These are phyloP conservation scores for Coemansia sp. DNA, from an alignment of 192 early-diverging fungal genomes.

Conservation along the genomic window DNA sequence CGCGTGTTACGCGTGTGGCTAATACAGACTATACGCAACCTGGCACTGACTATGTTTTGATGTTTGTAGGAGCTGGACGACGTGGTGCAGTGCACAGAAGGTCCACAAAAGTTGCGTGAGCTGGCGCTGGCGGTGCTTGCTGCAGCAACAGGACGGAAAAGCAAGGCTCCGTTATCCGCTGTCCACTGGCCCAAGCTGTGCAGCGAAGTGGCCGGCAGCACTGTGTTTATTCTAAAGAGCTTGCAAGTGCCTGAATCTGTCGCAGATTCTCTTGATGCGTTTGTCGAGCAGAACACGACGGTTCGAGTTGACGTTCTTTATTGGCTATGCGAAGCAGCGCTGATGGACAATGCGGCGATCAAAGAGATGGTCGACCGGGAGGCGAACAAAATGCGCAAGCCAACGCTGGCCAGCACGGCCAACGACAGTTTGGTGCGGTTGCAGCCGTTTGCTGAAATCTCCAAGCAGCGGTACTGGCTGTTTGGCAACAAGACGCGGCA, in stretches of 20 bases:
- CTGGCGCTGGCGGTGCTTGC: slow-evolving; percentile 35
- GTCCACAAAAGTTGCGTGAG: slow-evolving; percentile 16
- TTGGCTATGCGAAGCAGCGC: slow-evolving; percentile 42
- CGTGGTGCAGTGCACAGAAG: slow-evolving; percentile 23
- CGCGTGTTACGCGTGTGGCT: neutral
- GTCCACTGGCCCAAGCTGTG: slow-evolving; percentile 46
- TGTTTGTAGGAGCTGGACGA: slow-evolving; percentile 35
- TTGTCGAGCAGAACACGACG: slow-evolving; percentile 20
- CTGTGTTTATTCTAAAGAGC: slow-evolving; percentile 29
- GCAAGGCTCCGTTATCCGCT: slow-evolving; percentile 15
- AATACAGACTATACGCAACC: neutral
- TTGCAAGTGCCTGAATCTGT: slow-evolving; percentile 42
- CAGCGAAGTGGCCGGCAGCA: slow-evolving; percentile 29
- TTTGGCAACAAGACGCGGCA: slow-evolving; percentile 49
- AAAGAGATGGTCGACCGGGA: slow-evolving; percentile 39
- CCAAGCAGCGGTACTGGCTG: slow-evolving; percentile 53
- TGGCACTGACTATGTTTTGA: neutral
- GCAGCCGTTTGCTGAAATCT: slow-evolving; percentile 43
- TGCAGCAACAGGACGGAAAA: slow-evolving; percentile 20
- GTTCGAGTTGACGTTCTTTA: slow-evolving; percentile 49
- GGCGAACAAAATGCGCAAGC: slow-evolving; percentile 21
- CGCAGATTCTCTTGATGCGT: slow-evolving; percentile 45
- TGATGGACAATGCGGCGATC: slow-evolving; percentile 40
- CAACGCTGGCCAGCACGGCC: slow-evolving; percentile 9
- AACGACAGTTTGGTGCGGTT: slow-evolving; percentile 19